Evolutionary conservation across 305 asterid genomes (phyloP).

Genomic region (Fraxinus velutina): DNA sequence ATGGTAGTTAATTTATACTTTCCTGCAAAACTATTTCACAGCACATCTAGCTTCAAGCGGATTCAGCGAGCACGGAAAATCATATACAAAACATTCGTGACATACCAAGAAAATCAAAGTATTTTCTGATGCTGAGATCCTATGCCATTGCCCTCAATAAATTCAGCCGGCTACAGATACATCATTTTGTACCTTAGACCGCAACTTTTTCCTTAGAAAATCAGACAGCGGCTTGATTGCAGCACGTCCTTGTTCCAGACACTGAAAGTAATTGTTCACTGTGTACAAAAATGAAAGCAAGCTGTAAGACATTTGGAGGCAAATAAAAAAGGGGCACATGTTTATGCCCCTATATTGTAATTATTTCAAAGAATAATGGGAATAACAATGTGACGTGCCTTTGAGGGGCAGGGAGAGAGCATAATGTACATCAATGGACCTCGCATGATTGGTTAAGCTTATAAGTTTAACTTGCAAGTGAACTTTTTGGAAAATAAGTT

Average conservation of each 20-base stretch:
- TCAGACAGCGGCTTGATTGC: conserved; percentile 60
- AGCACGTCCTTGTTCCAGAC: conserved; percentile 70
- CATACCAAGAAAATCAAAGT: not conserved
- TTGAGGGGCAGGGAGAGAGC: not conserved
- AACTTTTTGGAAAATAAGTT: not conserved
- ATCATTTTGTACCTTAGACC: conserved; percentile 34
- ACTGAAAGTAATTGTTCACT: conserved; percentile 71
- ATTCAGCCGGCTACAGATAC: conserved; percentile 35
- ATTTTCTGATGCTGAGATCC: not conserved
- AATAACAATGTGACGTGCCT: not conserved
- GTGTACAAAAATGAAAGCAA: conserved; percentile 11
- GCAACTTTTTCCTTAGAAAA: conserved; percentile 68
- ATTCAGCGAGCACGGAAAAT: not conserved
- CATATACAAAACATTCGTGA: not conserved
- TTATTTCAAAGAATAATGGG: not conserved
- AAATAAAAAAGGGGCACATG: not conserved
- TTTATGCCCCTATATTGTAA: not conserved
- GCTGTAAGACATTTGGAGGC: not conserved
- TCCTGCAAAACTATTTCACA: not conserved
- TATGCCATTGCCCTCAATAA: not conserved
- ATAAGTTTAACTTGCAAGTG: not conserved
- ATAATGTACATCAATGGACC: not conserved
- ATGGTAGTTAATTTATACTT: not conserved
- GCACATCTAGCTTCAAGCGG: not conserved
- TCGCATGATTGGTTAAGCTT: not conserved